Conservation (phyloP, 352 stramenopile genomes). For the Blastocystis sp. region DNA sequence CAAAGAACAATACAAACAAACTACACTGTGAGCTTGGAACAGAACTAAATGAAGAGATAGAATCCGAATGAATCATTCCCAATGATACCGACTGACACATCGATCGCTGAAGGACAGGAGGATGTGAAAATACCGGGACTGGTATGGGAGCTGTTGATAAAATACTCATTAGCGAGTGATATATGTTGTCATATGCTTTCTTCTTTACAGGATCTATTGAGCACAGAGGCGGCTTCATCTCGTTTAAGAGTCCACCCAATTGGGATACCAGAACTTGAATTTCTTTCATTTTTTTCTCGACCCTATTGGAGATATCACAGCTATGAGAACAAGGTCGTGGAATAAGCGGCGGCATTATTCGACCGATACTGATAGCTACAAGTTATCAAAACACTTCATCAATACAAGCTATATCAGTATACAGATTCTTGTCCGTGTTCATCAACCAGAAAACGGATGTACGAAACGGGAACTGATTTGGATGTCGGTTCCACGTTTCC, state of each 20-base stretch:
- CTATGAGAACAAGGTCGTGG: background rate
- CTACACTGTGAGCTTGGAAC: background rate
- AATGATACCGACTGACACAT: background rate
- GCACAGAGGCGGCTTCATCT: background rate
- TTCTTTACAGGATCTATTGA: background rate
- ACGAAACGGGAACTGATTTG: background rate
- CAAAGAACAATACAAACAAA: background rate
- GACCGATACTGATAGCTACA: background rate
- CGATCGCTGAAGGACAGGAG: background rate
- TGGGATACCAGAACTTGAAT: background rate
- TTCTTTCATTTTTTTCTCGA: background rate
- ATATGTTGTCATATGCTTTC: conserved; percentile 4
- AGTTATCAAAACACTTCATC: background rate
- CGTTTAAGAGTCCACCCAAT: background rate
- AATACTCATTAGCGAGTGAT: background rate
- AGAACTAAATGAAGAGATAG: background rate
- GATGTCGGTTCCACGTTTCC: conserved; percentile 14
- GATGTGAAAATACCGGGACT: background rate
- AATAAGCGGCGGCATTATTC: background rate
- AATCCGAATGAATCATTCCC: background rate
- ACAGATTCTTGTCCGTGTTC: conserved; percentile 18
- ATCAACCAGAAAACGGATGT: background rate
- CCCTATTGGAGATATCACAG: background rate
- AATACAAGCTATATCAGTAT: conserved; percentile 36
- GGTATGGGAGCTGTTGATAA: background rate